phyloP scores from a whole-genome alignment of 495 filamentous ascomycete species.

The Pseudevernia furfuracea region DNA sequence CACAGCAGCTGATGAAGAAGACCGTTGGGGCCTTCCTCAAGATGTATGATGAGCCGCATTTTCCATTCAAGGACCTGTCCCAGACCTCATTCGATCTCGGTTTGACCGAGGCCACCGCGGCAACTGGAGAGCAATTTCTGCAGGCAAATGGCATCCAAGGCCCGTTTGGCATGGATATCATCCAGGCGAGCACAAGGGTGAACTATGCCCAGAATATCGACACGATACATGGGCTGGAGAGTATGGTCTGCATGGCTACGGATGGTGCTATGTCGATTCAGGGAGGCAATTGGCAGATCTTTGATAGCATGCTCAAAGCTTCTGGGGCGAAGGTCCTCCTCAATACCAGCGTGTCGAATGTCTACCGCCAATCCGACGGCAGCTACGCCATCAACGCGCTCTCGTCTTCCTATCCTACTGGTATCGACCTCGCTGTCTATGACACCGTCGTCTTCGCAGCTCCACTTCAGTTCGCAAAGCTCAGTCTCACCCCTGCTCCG shows the following conservation, averaged over 20 bases:
- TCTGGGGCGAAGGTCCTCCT: slow-evolving; percentile 53
- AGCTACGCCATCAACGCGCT: slow-evolving; percentile 43
- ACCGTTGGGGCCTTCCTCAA: slow-evolving; percentile 67
- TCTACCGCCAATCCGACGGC: slow-evolving; percentile 42
- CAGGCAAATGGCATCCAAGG: slow-evolving; percentile 53
- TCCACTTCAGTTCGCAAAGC: slow-evolving; percentile 68
- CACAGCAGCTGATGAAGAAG: slow-evolving; percentile 62
- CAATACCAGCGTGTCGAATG: slow-evolving; percentile 61
- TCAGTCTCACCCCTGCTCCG: slow-evolving; percentile 41
- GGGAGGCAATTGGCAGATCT: slow-evolving; percentile 95
- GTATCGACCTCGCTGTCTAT: slow-evolving; percentile 37
- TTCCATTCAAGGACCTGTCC: slow-evolving; percentile 74
- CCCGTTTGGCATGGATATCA: slow-evolving; percentile 69
- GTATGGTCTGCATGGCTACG: slow-evolving; percentile 90
- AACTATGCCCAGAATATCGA: slow-evolving; percentile 90
- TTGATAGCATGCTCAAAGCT: slow-evolving; percentile 65
- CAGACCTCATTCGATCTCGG: slow-evolving; percentile 56
- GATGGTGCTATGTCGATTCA: slow-evolving; percentile 71
- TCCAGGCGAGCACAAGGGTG: slow-evolving; percentile 87
- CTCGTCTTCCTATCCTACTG: slow-evolving; percentile 14
- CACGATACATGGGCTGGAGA: slow-evolving; percentile 79
- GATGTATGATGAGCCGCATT: slow-evolving; percentile 73
- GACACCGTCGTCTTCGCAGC: slow-evolving; percentile 75
- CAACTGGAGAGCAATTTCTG: slow-evolving; percentile 66
- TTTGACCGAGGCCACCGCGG: slow-evolving; percentile 53